Base-by-base conservation (phyloP, 2,329 filamentous ascomycete species). In the Pseudohalonectria lignicola region DNA sequence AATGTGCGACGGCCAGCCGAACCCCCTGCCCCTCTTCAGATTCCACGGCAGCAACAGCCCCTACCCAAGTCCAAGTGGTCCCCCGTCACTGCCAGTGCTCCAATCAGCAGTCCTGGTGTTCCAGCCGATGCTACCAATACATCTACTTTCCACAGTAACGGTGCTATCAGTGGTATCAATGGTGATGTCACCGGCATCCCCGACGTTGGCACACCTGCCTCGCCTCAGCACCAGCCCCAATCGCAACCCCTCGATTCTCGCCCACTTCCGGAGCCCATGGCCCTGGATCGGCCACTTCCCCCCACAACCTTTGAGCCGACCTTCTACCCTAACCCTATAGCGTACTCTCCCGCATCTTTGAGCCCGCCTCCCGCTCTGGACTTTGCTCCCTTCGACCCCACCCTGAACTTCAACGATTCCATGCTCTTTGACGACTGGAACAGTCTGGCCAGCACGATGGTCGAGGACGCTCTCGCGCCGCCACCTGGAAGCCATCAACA, bases 261-360 rank as follows among this genome's bases (percentile, higher is more conserved):
- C 7, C 23, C 34, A 8, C 26, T 36, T 4, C 25, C 34, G 9
- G 23, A 29, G 10, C 10, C 16, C 21, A 36, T 36, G 34, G 16
- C 26, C 15, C 19, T 36, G 25, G 34, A 36, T 17, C 23, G 26
- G 7, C 23, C 21, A 9, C 21, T 25, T 6, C 16, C 34, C 3
- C 23, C 26, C 16, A 16, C 30, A 10, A 18, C 23, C 2, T 36
- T 36, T 19, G 34, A 36, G 11, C 34, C 26, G 17, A 36, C 23
- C 10, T 36, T 36, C 25, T 36, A 36, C 34, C 34, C 34, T 10
- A 25, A 28, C 21, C 34, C 26, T 21, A 25, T 36, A 15, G 30
- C 17, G 30, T 31, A 31, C 10, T 18, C 30, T 9, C 26, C 18
- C 13, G 34, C 23, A n/a, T 15, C 26, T 5, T 17, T 28, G 4